Conservation (phyloP, 331 rosid species). For the Acacia concinna region DNA sequence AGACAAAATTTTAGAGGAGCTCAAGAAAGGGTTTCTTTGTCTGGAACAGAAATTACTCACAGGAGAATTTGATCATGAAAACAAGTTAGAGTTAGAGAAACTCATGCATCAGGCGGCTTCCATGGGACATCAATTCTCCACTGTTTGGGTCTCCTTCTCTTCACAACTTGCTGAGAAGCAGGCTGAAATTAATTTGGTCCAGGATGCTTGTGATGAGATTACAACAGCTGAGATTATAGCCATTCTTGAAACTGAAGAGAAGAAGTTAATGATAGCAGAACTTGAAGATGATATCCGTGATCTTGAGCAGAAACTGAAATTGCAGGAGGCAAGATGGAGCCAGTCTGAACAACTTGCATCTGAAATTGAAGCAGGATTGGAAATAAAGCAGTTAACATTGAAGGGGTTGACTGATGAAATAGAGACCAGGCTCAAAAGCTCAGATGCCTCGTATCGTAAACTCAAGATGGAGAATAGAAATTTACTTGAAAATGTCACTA, state of each 20-base stretch:
- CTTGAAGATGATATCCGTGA: slow-evolving; percentile 57
- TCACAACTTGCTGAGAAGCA: slow-evolving; percentile 60
- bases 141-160: slow-evolving; percentile 48
- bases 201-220: slow-evolving; percentile 60
- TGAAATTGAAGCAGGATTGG: slow-evolving; percentile 55
- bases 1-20: slow-evolving; percentile 54
- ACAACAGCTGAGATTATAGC: slow-evolving; percentile 60
- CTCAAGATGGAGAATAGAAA: slow-evolving; percentile 57
- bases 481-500: slow-evolving; percentile 56
- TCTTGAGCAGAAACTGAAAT: slow-evolving; percentile 54
- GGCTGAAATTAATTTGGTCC: slow-evolving; percentile 53
- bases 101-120: slow-evolving; percentile 47
- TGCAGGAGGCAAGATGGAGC: slow-evolving; percentile 46
- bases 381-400: slow-evolving; percentile 44
- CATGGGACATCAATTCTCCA: slow-evolving; percentile 48
- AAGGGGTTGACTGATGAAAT: slow-evolving; percentile 48
- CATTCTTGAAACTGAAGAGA: slow-evolving; percentile 62
- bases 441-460: slow-evolving; percentile 53
- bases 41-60: slow-evolving; percentile 29
- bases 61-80: slow-evolving; percentile 28
- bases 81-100: slow-evolving; percentile 37
- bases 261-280: slow-evolving; percentile 58
- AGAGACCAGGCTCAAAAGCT: slow-evolving; percentile 50
- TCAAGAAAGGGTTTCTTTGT: slow-evolving; percentile 49
- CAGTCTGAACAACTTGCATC: slow-evolving; percentile 51